phyloP scores from a whole-genome alignment of 2,329 filamentous ascomycete genomes.

The Clarireedia monteithiana region DNA sequence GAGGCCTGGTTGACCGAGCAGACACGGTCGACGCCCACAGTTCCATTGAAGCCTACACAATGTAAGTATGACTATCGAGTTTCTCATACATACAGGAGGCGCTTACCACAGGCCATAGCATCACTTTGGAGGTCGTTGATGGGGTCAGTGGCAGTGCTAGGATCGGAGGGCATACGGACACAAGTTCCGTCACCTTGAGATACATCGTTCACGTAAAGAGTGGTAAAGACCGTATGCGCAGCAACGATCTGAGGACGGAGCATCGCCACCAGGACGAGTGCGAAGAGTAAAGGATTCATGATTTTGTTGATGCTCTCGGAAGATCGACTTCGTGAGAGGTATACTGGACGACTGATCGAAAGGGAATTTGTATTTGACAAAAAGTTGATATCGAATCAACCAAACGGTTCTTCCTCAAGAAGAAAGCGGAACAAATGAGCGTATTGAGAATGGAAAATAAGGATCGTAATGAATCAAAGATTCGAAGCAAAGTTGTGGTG shows the following conservation, averaged over 20 bases:
- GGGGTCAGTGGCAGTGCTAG: constrained; percentile 46
- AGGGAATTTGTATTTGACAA: not conserved
- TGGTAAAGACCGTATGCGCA: constrained; percentile 58
- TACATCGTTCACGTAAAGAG: constrained; percentile 51
- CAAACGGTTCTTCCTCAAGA: not conserved
- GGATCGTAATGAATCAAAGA: constrained; percentile 3
- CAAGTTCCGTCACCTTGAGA: constrained; percentile 65
- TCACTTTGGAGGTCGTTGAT: constrained; percentile 48
- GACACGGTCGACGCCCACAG: constrained; percentile 39
- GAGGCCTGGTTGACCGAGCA: constrained; percentile 29
- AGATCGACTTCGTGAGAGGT: not conserved
- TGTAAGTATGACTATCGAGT: too few relatives aligned
- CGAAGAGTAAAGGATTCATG: constrained; percentile 5
- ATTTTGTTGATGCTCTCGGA: not conserved
- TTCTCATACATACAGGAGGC: not conserved
- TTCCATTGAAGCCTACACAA: constrained; percentile 38
- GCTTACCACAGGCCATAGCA: constrained; percentile 65
- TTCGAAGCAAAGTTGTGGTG: not conserved
- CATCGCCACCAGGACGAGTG: constrained; percentile 14
- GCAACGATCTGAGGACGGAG: constrained; percentile 23
- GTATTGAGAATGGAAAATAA: constrained; percentile 1
- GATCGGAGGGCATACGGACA: constrained; percentile 55
- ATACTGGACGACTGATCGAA: not conserved
- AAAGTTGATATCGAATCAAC: not conserved
- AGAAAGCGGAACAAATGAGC: not conserved